Base-by-base conservation (phyloP, 441 rosid genomes). In the Flueggea neowawraea region DNA sequence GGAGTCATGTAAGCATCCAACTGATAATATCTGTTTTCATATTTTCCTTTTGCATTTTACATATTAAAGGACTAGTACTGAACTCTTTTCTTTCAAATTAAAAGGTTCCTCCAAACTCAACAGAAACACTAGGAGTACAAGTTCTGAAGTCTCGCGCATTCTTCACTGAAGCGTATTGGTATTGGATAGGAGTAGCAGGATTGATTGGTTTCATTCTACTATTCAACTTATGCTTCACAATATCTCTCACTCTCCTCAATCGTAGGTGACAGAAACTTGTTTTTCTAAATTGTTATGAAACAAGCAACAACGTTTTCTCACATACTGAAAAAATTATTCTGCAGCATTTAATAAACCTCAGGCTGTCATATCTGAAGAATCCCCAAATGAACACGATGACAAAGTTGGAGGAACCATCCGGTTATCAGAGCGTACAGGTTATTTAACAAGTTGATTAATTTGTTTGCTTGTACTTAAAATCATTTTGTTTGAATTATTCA, bases 141-240 rank as follows among this genome's bases (percentile, higher is more conserved):
- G 63, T 79, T 52, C 61, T 87, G 70, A 60, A 70, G 73, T 71
- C 69, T 49, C 86, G 88, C 8, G 93, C 84, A 31, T 49, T 84
- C 54, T 70, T 78, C 75, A 58, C 67, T 0, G 69, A 77, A 2
- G 71, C 78, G 12, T 64, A 71, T 54, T 84, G 88, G 92, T 84
- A 84, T 65, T 86, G 89, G 92, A 67, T 86, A 3, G 86, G 86
- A 53, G 63, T 80, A 8, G 84, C 82, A 10, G 88, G 82, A 22
- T 54, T 64, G 62, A 31, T 70, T 32, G 92, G 83, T 41, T 84
- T 69, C 75, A 67, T 64, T 6, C 22, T 80, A 17, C 56, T 86
- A 47, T 80, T 80, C 73, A 84, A 86, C 74, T 52, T 73, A 39
- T 56, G 60, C 31, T 82, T 66, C 73, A 69, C 68, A 41, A 28